phyloP scores from a whole-genome alignment of 2,329 filamentous ascomycete species.

The Pestalotiopsis sp. region DNA sequence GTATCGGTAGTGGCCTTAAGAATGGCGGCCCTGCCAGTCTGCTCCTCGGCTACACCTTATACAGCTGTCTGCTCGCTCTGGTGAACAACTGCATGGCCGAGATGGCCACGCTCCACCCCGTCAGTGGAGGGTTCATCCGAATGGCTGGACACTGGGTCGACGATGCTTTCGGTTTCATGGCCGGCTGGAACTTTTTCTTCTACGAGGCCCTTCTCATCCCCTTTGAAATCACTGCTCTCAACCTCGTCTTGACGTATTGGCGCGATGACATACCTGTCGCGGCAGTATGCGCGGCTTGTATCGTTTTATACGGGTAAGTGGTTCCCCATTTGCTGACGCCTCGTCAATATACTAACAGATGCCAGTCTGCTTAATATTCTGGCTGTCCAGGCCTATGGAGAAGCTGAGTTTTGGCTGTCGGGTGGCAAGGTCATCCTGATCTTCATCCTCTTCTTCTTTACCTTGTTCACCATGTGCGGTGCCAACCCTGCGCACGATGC shows the following conservation, averaged over 20 bases:
- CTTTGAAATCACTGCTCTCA: conserved; percentile 37
- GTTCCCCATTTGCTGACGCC: background rate
- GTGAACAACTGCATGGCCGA: conserved; percentile 68
- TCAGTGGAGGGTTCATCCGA: conserved; percentile 63
- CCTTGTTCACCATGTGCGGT: conserved; percentile 47
- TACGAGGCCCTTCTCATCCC: conserved; percentile 38
- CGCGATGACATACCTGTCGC: conserved; percentile 42
- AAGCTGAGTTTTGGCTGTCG: conserved; percentile 49
- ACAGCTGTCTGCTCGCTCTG: conserved; percentile 55
- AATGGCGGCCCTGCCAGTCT: conserved; percentile 54
- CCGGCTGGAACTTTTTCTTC: conserved; percentile 40
- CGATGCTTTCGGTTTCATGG: conserved; percentile 61
- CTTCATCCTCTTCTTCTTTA: conserved; percentile 35
- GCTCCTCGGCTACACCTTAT: conserved; percentile 61
- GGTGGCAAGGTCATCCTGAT: conserved; percentile 41
- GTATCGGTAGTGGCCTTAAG: conserved; percentile 59
- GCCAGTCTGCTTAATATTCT: conserved; percentile 40
- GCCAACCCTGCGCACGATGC: conserved; percentile 43
- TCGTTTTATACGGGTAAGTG: conserved; percentile 35
- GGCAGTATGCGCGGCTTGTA: conserved; percentile 43
- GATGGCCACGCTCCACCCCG: conserved; percentile 62
- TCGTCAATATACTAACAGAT: background rate
- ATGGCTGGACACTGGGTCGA: conserved; percentile 66
- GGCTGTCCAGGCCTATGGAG: conserved; percentile 45
- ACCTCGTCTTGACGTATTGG: conserved; percentile 46